phyloP scores from a whole-genome alignment of 2,329 filamentous ascomycete genomes.

The Fusarium lyarnte region DNA sequence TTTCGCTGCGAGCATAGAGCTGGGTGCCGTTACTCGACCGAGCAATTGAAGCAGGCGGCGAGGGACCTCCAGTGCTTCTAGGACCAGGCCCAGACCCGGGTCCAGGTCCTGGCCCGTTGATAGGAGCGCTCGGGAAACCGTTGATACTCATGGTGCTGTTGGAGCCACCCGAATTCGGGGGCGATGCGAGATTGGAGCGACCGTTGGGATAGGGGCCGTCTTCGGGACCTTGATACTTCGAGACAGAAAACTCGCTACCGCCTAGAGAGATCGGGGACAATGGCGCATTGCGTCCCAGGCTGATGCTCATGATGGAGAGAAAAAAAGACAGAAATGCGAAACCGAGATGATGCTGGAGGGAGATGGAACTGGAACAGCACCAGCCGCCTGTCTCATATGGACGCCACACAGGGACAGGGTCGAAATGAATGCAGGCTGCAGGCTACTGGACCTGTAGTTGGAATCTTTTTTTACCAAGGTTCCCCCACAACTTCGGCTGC shows the following conservation, averaged over 20 bases:
- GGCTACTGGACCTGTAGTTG: constrained; percentile 15
- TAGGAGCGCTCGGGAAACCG: constrained; percentile 58
- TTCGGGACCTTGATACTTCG: constrained; percentile 70
- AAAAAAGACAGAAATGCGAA: constrained; percentile 29
- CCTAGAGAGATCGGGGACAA: constrained; percentile 85
- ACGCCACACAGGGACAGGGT: constrained; percentile 41
- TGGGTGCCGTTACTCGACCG: constrained; percentile 84
- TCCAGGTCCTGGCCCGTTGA: constrained; percentile 49
- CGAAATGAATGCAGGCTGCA: constrained; percentile 37
- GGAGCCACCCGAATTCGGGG: constrained; percentile 73
- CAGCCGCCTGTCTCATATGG: constrained; percentile 44
- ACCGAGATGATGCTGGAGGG: constrained; percentile 40
- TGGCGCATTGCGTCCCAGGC: constrained; percentile 73
- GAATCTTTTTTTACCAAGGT: constrained; percentile 37
- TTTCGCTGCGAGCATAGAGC: constrained; percentile 71
- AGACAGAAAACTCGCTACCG: constrained; percentile 83
- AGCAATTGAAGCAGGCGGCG: constrained; percentile 88
- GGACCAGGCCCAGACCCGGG: constrained; percentile 60
- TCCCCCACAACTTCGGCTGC: constrained; percentile 44
- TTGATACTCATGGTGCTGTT: constrained; percentile 68
- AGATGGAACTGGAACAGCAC: constrained; percentile 36
- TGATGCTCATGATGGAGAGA: constrained; percentile 65
- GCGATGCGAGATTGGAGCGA: constrained; percentile 71
- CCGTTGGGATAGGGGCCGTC: constrained; percentile 63
- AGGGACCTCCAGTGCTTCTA: constrained; percentile 72